phyloP scores from a whole-genome alignment of 371 early-diverging fungal species.

The Mortierella sp. region DNA sequence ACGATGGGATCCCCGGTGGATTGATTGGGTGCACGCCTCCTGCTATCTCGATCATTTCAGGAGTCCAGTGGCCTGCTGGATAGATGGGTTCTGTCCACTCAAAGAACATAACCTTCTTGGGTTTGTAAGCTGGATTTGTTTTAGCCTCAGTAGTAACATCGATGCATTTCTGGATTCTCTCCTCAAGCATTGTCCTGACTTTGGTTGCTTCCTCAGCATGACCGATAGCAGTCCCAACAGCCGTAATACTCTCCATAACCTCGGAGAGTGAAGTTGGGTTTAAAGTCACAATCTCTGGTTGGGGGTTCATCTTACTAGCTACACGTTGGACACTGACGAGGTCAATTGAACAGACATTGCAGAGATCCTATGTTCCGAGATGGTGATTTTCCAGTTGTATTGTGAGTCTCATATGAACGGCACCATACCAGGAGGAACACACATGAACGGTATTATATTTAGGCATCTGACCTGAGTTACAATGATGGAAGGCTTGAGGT shows the following conservation, averaged over 20 bases:
- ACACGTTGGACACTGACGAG: constrained; percentile 64
- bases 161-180: constrained; percentile 42
- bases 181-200: constrained; percentile 35
- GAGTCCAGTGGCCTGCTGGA: constrained; percentile 67
- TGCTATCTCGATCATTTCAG: constrained; percentile 68
- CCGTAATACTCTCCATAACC: constrained; percentile 64
- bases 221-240: constrained; percentile 63
- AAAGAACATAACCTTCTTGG: constrained; percentile 62
- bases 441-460: background rate
- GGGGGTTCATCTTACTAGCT: constrained; percentile 61
- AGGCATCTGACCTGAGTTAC: constrained; percentile 63
- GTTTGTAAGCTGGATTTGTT: constrained; percentile 31
- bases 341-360: constrained; percentile 75
- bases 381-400: background rate
- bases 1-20: constrained; percentile 50
- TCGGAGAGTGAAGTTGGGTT: constrained; percentile 66
- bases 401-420: background rate
- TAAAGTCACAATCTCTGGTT: constrained; percentile 66
- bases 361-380: constrained; percentile 57
- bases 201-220: constrained; percentile 44
- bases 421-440: background rate
- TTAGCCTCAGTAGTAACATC: constrained; percentile 36
- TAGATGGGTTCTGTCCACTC: constrained; percentile 75
- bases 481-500: constrained; percentile 65
- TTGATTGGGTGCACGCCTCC: constrained; percentile 67